These are phyloP conservation scores for Leersia perrieri DNA, from an alignment of 176 grass and related monocot species.

Conservation along the genomic window DNA sequence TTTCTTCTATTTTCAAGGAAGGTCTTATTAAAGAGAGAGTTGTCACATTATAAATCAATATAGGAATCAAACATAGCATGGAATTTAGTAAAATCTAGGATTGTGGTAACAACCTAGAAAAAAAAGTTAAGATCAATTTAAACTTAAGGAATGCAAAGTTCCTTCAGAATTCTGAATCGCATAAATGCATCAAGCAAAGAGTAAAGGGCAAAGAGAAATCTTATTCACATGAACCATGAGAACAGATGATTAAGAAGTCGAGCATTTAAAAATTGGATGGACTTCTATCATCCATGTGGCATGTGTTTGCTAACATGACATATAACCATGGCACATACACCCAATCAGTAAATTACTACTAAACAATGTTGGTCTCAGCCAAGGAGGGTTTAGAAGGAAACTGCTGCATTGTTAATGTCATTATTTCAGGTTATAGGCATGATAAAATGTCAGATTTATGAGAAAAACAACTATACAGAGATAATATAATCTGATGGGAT, in stretches of 20 bases:
- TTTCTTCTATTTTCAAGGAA: neutral
- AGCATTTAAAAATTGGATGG: neutral
- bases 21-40: neutral
- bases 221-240: neutral
- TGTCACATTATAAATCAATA: neutral
- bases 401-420: neutral
- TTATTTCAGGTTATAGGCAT: neutral
- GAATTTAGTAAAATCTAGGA: neutral
- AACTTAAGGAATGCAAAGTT: neutral
- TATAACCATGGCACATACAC: neutral
- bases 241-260: neutral
- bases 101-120: neutral
- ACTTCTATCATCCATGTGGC: neutral
- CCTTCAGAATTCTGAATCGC: neutral
- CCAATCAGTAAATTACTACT: neutral
- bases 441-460: neutral
- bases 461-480: neutral
- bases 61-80: neutral
- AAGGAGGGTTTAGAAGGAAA: neutral
- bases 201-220: neutral
- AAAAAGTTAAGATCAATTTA: neutral
- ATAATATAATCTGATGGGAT: neutral
- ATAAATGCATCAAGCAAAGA: neutral
- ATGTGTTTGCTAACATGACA: neutral
- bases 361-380: neutral